Evolutionary conservation across 306 rosid species (phyloP).

Genomic region (Dryas alaskensis): DNA sequence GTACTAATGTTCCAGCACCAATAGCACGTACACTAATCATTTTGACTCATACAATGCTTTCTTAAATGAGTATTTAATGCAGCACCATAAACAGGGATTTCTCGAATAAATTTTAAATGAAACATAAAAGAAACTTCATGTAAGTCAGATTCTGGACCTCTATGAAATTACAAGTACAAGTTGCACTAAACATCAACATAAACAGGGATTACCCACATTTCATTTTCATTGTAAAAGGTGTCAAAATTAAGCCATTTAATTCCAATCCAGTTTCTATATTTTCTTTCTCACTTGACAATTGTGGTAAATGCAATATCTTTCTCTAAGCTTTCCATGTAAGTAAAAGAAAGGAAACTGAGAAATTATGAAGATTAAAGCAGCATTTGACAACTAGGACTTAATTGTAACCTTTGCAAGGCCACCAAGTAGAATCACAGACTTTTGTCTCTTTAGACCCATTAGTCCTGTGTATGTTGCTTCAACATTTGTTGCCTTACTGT

Average conservation of each 20-base stretch:
- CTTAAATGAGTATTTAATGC: background rate
- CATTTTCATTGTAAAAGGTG: background rate
- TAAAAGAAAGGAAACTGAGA: background rate
- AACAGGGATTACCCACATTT: too few relatives aligned
- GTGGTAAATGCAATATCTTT: background rate
- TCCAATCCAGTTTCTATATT: background rate
- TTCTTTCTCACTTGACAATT: background rate
- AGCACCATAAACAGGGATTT: background rate
- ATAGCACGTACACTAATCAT: background rate
- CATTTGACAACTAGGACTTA: background rate
- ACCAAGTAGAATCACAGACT: conserved; percentile 35
- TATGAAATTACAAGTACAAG: too few relatives aligned
- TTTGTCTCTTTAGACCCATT: conserved; percentile 28
- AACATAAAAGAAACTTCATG: too few relatives aligned
- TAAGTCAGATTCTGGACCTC: too few relatives aligned
- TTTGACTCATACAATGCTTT: background rate
- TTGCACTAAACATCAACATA: too few relatives aligned
- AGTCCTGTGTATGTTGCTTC: conserved; percentile 35
- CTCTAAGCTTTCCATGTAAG: background rate
- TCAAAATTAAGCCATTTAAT: background rate
- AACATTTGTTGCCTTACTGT: conserved; percentile 35
- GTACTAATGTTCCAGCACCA: background rate
- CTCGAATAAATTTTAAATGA: background rate
- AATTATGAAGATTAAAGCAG: background rate
- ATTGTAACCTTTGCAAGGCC: conserved; percentile 34